Evolutionary conservation across 129 eudicot genomes (phyloP).

Genomic region (Deinandra increscens): DNA sequence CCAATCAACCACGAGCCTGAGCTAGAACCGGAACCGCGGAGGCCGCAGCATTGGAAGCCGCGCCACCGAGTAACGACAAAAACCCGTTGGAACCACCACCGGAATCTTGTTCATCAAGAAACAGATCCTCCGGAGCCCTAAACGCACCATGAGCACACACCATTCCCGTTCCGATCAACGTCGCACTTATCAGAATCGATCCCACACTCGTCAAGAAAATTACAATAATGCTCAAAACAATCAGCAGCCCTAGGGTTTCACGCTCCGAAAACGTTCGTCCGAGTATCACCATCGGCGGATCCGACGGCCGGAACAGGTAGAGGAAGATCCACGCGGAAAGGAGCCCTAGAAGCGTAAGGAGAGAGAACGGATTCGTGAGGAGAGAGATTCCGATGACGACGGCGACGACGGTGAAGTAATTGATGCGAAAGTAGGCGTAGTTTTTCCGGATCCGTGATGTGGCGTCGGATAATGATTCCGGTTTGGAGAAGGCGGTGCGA

Average conservation of each 20-base stretch:
- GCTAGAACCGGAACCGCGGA: slow-evolving; percentile 49
- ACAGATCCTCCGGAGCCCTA: slow-evolving; percentile 79
- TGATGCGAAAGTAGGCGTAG: slow-evolving; percentile 67
- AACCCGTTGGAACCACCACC: slow-evolving; percentile 37
- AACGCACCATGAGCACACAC: slow-evolving; percentile 70
- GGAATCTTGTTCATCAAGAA: slow-evolving; percentile 66
- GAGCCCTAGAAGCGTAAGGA: slow-evolving; percentile 54
- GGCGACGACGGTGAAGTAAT: slow-evolving; percentile 60
- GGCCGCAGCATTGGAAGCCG: slow-evolving; percentile 49
- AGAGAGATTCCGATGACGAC: slow-evolving; percentile 58
- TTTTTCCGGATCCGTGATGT: slow-evolving; percentile 71
- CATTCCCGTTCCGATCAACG: slow-evolving; percentile 55
- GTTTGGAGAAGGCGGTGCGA: slow-evolving; percentile 78
- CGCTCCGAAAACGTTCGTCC: slow-evolving; percentile 64
- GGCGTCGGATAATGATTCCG: slow-evolving; percentile 76
- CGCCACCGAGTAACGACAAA: slow-evolving; percentile 58
- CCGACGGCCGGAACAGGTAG: slow-evolving; percentile 72
- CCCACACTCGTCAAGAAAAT: slow-evolving; percentile 80
- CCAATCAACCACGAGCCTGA: slow-evolving; percentile 26
- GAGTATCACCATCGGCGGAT: slow-evolving; percentile 56
- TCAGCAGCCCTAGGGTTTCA: slow-evolving; percentile 57
- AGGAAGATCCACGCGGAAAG: slow-evolving; percentile 82
- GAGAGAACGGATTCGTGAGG: slow-evolving; percentile 66
- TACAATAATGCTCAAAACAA: slow-evolving; percentile 45
- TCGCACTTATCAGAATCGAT: slow-evolving; percentile 66